Base-by-base conservation (phyloP, 495 filamentous ascomycete genomes). In the Clavariopsis aquatica region DNA sequence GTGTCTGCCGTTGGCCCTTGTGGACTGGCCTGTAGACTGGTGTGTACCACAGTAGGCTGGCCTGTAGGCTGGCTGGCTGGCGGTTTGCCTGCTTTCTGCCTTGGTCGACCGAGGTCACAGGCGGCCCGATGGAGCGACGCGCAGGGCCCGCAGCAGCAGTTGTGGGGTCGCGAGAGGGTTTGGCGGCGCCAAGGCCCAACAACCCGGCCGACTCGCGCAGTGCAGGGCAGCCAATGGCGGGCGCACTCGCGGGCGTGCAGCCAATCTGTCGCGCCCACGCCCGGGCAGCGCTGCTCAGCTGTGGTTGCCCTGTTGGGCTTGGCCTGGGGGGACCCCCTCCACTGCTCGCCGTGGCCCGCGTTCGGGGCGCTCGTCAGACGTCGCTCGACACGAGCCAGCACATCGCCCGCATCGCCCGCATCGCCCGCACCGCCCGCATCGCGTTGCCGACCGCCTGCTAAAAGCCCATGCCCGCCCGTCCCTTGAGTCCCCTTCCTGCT, bases 381-480 rank as follows among this genome's bases (percentile, higher is more conserved):
- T 22, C 24, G 15, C 19, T 46, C 31, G 52, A 58, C 41, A 41
- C 52, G 61, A 57, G 62, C 62, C 62, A 65, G 56, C 62, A 46
- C 62, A 65, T 59, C 62, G 47, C 58, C 26, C 60, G 29, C 57
- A 34, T 53, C 51, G 3, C 34, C n/a, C n/a, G n/a, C n/a, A n/a
- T n/a, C n/a, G n/a, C n/a, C n/a, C 62, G 31, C 62, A 65, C 53
- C 62, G 47, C 58, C 26, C 60, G 29, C 57, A 34, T 53, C 51
- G 3, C 24, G 27, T 52, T 46, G 19, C 27, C 34, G 34, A 19
- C n/a, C 8, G 26, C 38, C 24, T 47, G 43, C 53, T 60, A 69
- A 65, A 69, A 69, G 66, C 66, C 62, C 19, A 19, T 2, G 29
- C 66, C 66, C 62, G 52, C 56, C 53, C 26, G 7, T 20, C 47